These are phyloP conservation scores for Musa acuminata DNA, from an alignment of 176 grass and related monocot species.

Conservation along the genomic window DNA sequence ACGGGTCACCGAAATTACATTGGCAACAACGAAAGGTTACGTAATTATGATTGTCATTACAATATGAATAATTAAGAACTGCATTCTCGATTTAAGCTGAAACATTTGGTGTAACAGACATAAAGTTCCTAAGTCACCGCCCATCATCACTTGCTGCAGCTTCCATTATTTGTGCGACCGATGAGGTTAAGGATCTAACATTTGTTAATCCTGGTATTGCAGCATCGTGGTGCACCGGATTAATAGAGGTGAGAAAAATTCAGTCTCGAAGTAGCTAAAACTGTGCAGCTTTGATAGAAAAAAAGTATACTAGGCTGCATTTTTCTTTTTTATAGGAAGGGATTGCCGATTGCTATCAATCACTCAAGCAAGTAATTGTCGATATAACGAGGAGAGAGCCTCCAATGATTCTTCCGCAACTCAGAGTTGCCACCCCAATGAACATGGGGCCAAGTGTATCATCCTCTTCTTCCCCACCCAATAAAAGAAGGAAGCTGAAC, in stretches of 20 bases:
- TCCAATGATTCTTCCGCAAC: not conserved
- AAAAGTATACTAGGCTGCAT: not conserved
- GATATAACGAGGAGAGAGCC: slow-evolving; percentile 31
- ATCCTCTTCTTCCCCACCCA: slow-evolving; percentile 30
- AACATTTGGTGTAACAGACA: slow-evolving; percentile 35
- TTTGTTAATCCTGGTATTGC: slow-evolving; percentile 38
- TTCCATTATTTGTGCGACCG: slow-evolving; percentile 65
- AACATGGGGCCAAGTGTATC: slow-evolving; percentile 32
- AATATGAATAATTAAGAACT: not conserved
- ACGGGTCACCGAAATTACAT: slow-evolving; percentile 48
- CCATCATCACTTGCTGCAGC: slow-evolving; percentile 77
- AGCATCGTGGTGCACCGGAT: slow-evolving; percentile 71
- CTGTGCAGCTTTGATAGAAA: no score
- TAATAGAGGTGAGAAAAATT: slow-evolving; percentile 48
- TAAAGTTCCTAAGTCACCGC: slow-evolving; percentile 70
- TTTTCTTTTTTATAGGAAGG: slow-evolving; percentile 43
- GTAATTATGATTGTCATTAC: not conserved
- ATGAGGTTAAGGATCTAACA: slow-evolving; percentile 41
- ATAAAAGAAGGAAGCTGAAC: slow-evolving; percentile 61
- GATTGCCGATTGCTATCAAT: slow-evolving; percentile 57
- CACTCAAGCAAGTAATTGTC: slow-evolving; percentile 46
- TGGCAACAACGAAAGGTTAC: slow-evolving; percentile 60
- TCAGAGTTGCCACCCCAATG: not conserved
- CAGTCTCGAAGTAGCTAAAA: slow-evolving; percentile 2
- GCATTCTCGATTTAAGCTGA: not conserved